phyloP scores from a whole-genome alignment of 2,329 filamentous ascomycete genomes.

The Pseudogymnoascus sp. region DNA sequence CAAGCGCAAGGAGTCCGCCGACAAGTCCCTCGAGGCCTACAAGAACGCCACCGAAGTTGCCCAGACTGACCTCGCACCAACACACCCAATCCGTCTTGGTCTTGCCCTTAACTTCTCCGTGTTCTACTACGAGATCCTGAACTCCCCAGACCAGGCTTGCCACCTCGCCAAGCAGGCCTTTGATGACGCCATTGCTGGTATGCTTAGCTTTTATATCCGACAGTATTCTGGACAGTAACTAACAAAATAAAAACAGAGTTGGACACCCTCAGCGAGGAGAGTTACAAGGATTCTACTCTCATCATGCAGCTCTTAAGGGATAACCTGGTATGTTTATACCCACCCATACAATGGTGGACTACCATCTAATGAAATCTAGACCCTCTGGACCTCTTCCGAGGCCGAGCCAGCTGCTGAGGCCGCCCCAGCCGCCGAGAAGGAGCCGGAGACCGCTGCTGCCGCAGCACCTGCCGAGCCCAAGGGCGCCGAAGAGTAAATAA shows the following conservation, averaged over 20 bases:
- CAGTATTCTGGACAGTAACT: conserved; percentile 10
- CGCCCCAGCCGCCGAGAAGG: conserved; percentile 41
- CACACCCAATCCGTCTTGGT: conserved; percentile 95
- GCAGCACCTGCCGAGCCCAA: conserved; percentile 36
- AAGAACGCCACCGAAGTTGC: conserved; percentile 99
- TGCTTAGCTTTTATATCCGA: conserved; percentile 7
- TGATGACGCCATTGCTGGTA: conserved; percentile 86
- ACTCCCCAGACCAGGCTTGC: conserved; percentile 95
- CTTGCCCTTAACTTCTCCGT: conserved; percentile 98
- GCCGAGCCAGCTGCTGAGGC: conserved; percentile 66
- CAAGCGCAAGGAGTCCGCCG: conserved; percentile 83
- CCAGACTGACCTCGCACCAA: conserved; percentile 93
- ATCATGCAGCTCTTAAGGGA: conserved; percentile 99
- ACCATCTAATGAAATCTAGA: conserved; percentile 46
- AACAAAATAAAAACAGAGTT: conserved; percentile 48
- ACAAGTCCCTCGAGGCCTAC: conserved; percentile 88
- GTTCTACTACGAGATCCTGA: conserved; percentile 99
- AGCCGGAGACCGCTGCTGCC: conserved; percentile 47
- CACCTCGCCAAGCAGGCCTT: conserved; percentile 99
- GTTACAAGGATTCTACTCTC: conserved; percentile 96
- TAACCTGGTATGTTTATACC: conserved; percentile 52
- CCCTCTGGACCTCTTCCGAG: conserved; percentile 98
- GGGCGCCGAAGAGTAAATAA: conserved; percentile 25
- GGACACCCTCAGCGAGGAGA: conserved; percentile 94
- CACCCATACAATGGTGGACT: neutral